Evolutionary conservation across 768 basidiomycete genomes (phyloP), one percentile per base, ranked within the genome.

Genomic region (Lactarius psammicola): DNA sequence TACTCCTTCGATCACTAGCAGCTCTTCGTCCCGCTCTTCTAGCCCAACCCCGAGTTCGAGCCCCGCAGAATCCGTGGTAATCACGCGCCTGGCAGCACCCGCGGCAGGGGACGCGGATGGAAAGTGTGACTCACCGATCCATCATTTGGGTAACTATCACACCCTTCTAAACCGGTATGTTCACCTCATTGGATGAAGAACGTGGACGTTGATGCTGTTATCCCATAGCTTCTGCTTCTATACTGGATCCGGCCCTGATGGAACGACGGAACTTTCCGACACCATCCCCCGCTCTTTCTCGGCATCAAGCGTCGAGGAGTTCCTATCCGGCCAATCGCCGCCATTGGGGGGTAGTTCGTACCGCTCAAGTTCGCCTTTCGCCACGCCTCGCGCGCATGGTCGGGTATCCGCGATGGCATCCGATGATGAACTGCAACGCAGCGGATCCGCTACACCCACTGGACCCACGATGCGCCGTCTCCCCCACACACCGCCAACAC

Each of bases 191-290:
- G 23, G 13, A 9, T 23, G 30, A 18, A 20, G 40, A 55, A 60
- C 51, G 33, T 30, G 34, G 44, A 2, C 2, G 33, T 26, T 72
- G 51, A 76, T 57, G 49, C 49, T 6, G 26, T 68, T 49, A 62
- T 20, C 34, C 59, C 28, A 15, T 61, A 92, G 90, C 70, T 92
- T 88, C 75, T 92, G 90, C 78, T 92, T 92, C 76, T 92, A 84
- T 76, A 92, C 90, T 2, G 90, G 90, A 1, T 70, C 80, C 3
- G 83, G 26, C 11, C 17, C 61, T 3, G 57, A 55, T 34, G 56
- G 36, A 30, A 33, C 40, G 33, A 15, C 7, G 9, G 55, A 49
- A 26, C 66, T 80, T 38, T 72, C 77, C 3, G 36, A 75, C 59
- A 66, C 75, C 5, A 65, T 80, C 11, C 74, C 78, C 23, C 80